Evolutionary conservation across 768 basidiomycete species (phyloP), one percentile per base, ranked within the genome.

Genomic region (Boletus vermiculosoides): DNA sequence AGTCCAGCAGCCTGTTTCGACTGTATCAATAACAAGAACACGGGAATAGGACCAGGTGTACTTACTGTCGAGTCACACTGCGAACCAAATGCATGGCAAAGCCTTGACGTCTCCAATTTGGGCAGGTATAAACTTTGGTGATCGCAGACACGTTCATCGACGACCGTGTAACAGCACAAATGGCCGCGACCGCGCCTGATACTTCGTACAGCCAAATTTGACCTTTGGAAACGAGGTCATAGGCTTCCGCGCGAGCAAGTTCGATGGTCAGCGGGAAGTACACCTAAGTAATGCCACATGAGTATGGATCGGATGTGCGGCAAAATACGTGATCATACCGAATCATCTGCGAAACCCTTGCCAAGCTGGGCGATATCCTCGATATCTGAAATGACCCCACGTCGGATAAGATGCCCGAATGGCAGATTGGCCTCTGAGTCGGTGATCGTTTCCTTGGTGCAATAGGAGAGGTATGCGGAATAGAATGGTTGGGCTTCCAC

Each of bases 101-200:
- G 7, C 84, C 79, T 34, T 65, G 67, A 13, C 77, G 70, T 54
- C 82, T 68, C 74, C 74, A 81, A 25, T 63, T 62, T 0, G 75
- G 73, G 33, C 76, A 74, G 20, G 83, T 85, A 64, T 79, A 82
- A 1, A 84, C 83, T 66, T 84, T 85, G 9, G 83, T 82, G 60
- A 84, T 82, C 3, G 80, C 81, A 15, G 80, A 77, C 23, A 83
- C 79, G 12, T 70, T 72, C 54, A 73, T 66, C 13, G 79, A 80
- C 50, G 74, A 74, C n/a, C 83, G 78, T n/a, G 83, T 80, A 22
- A 79, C 81, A 16, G 83, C 83, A 45, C 82, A 83, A 41, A 85
- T 77, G 20, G 77, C 79, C 5, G 81, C 74, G 49, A 80, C 66
- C 49, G 74, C 70, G 2, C 72, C 71, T 12, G 66, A 56, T 20